These are phyloP conservation scores for Pichia ethanolica DNA, from an alignment of 805 yeast genomes.

Conservation along the genomic window DNA sequence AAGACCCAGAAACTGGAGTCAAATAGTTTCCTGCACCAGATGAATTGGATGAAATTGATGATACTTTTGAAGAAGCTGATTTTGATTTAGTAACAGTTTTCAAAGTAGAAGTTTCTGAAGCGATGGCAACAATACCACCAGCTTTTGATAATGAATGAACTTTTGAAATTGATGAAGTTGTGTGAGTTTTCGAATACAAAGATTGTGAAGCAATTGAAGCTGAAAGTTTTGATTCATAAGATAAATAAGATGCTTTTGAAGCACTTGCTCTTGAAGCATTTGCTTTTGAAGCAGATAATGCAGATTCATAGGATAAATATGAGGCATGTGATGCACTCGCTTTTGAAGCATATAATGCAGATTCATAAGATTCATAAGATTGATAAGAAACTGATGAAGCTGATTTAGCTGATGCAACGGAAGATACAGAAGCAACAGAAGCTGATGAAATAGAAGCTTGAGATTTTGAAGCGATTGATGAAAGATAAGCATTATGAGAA, in stretches of 20 bases:
- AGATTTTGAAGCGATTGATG: background rate
- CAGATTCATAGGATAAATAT: background rate
- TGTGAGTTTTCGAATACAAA: slow-evolving; percentile 8
- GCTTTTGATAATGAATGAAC: slow-evolving; percentile 26
- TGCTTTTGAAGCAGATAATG: background rate
- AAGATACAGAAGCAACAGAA: slow-evolving; percentile 7
- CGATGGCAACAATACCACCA: slow-evolving; percentile 34
- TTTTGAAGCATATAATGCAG: background rate
- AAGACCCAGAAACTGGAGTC: slow-evolving; percentile 25
- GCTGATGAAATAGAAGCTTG: background rate
- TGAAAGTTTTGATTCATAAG: background rate
- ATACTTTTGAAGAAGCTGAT: slow-evolving; percentile 21
- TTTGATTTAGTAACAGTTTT: slow-evolving; percentile 15
- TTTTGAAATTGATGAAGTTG: slow-evolving; percentile 3
- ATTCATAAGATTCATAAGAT: background rate
- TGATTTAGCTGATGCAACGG: slow-evolving; percentile 15
- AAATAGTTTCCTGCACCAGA: slow-evolving; percentile 22
- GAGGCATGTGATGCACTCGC: slow-evolving; percentile 4
- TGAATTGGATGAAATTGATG: slow-evolving; percentile 10
- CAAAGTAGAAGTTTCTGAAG: slow-evolving; percentile 25
- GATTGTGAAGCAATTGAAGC: slow-evolving; percentile 3
- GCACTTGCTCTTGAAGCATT: too few species aligned
- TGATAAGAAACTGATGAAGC: slow-evolving; percentile 13
- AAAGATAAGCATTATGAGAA: background rate
- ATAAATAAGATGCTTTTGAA: background rate